Percentiles rank a stretch among this genome's conserved stretches.
Conservation (phyloP, 116 monocot species). For the Phalaenopsis hybrid region DNA sequence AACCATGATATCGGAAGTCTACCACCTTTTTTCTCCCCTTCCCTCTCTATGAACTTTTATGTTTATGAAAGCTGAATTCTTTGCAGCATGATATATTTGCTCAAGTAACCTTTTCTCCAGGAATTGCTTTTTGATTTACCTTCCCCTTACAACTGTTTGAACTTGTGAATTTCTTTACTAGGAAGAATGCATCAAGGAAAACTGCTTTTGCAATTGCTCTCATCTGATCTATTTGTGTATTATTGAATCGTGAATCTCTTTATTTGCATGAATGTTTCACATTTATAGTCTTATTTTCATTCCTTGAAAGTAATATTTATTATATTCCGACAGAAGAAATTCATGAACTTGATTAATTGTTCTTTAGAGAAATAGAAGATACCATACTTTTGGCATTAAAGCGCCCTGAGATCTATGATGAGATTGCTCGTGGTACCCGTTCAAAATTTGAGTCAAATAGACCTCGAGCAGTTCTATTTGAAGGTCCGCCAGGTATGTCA, state of each 20-base stretch:
- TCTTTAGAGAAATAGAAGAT: conserved; percentile 86
- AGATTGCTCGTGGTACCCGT: conserved; percentile 82
- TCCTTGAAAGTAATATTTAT: background rate
- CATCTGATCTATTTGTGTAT: background rate
- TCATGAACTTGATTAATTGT: background rate
- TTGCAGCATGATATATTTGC: background rate
- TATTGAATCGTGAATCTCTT: background rate
- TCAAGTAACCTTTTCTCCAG: background rate
- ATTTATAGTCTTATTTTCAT: background rate
- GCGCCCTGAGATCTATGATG: conserved; percentile 87
- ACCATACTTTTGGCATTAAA: conserved; percentile 74
- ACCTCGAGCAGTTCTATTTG: conserved; percentile 92
- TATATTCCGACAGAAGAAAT: background rate
- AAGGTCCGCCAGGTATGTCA: conserved; percentile 85
- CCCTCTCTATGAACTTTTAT: background rate
- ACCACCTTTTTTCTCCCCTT: background rate
- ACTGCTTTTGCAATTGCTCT: background rate
- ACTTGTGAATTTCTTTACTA: background rate
- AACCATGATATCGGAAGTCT: background rate
- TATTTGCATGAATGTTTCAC: background rate
- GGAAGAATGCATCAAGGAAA: background rate
- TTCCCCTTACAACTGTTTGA: background rate
- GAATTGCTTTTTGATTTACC: background rate
- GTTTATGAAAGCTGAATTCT: background rate
- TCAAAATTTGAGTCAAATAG: conserved; percentile 83